A percentile compares a stretch with the other conserved stretches of the same genome.
Evolutionary conservation across 163 green algal genomes (phyloP).

Genomic region (Scenedesmus sp.): DNA sequence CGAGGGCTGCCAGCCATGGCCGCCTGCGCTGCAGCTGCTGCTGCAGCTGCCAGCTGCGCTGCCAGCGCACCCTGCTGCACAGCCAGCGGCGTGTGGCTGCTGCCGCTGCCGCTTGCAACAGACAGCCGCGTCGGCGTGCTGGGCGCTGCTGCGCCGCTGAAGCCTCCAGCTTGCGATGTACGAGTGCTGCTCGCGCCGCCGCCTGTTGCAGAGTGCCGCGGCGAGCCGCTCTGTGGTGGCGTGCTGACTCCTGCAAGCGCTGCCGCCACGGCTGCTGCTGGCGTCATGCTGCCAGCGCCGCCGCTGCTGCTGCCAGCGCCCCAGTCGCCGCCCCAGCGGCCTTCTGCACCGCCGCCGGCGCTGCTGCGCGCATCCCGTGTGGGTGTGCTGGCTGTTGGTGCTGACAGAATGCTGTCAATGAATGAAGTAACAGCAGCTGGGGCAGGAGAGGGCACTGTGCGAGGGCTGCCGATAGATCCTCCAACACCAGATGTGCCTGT

Average conservation of each 20-base stretch:
- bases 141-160: not conserved
- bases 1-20: slow-evolving; percentile 46
- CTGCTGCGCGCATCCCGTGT: not conserved
- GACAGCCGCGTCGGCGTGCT: slow-evolving; percentile 43
- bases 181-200: not conserved
- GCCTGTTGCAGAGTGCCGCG: slow-evolving; percentile 14
- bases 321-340: slow-evolving; percentile 17
- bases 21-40: slow-evolving; percentile 37
- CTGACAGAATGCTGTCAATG: slow-evolving; percentile 52
- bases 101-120: not conserved
- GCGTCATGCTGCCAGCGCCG: not conserved
- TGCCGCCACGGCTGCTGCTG: slow-evolving; percentile 34
- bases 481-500: slow-evolving; percentile 12
- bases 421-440: not conserved
- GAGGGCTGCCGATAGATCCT: slow-evolving; percentile 36
- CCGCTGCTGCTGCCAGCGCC: slow-evolving; percentile 13
- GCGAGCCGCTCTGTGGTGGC: slow-evolving; percentile 34
- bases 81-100: not conserved
- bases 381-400: slow-evolving; percentile 39
- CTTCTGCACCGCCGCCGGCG: not conserved
- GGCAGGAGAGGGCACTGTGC: slow-evolving; percentile 27
- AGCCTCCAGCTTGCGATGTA: not conserved
- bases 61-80: slow-evolving; percentile 13
- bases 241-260: slow-evolving; percentile 39
- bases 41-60: slow-evolving; percentile 38